Evolutionary conservation across 2,329 filamentous ascomycete species (phyloP).

Genomic region (Ustilaginoidea virens): DNA sequence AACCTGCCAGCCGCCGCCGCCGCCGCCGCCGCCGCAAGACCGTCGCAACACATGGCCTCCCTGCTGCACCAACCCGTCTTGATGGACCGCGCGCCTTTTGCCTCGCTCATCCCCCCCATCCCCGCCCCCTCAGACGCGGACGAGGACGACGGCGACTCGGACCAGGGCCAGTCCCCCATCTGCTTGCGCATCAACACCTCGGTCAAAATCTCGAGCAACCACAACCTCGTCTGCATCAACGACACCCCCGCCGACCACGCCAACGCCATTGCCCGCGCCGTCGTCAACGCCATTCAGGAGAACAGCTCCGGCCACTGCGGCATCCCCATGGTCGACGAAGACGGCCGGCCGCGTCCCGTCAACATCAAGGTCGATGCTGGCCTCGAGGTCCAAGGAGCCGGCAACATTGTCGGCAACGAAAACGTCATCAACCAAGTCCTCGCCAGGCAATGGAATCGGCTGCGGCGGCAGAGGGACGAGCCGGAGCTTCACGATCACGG

Average conservation of each 20-base stretch:
- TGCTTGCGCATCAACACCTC: conserved; percentile 32
- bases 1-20: too few species aligned
- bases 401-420: conserved; percentile 27
- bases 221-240: conserved; percentile 32
- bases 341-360: conserved; percentile 25
- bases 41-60: too few species aligned
- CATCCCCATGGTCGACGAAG: conserved; percentile 30
- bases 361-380: conserved; percentile 29
- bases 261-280: conserved; percentile 25
- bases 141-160: conserved; percentile 6
- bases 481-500: conserved; percentile 9
- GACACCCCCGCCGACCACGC: conserved; percentile 23
- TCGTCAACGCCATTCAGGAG: conserved; percentile 28
- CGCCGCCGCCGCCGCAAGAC: too few species aligned
- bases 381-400: conserved; percentile 25
- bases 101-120: too few species aligned
- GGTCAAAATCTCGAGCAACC: conserved; percentile 27
- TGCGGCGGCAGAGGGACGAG: conserved; percentile 8
- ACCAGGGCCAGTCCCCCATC: conserved; percentile 21
- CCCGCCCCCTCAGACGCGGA: too few species aligned
- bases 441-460: conserved; percentile 6
- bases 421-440: conserved; percentile 14
- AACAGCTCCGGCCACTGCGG: conserved; percentile 22
- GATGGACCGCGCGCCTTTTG: conserved; percentile 1
- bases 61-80: too few species aligned